A percentile compares a stretch with the other conserved stretches of the same genome.
These are phyloP conservation scores for Afroboletus lepidellus DNA, from an alignment of 1,284 basidiomycete species.

Conservation along the genomic window DNA sequence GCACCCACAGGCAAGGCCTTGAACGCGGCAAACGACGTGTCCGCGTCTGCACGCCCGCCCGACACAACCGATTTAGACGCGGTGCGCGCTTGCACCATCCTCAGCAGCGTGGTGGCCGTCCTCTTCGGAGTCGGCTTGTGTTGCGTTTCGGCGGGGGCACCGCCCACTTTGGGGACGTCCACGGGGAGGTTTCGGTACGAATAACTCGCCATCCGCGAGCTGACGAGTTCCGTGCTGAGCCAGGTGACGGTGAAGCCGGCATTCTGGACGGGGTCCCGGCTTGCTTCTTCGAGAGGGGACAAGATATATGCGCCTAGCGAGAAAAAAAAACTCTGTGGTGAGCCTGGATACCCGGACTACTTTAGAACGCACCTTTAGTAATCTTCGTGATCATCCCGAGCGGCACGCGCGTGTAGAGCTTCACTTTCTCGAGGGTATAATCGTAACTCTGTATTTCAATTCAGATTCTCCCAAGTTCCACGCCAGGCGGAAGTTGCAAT, in stretches of 20 bases:
- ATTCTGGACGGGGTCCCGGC: conserved; percentile 83
- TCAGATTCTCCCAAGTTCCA: conserved; percentile 6
- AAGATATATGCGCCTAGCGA: conserved; percentile 83
- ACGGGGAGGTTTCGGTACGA: conserved; percentile 71
- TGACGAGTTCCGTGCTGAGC: conserved; percentile 61
- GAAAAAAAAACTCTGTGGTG: conserved; percentile 3
- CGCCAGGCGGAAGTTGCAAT: background rate
- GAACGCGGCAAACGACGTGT: conserved; percentile 64
- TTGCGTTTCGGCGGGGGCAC: conserved; percentile 14
- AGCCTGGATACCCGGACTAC: background rate
- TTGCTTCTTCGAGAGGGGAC: conserved; percentile 86
- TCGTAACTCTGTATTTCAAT: conserved; percentile 70
- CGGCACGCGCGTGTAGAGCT: conserved; percentile 86
- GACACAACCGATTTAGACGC: conserved; percentile 32
- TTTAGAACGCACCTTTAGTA: conserved; percentile 64
- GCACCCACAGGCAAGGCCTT: conserved; percentile 73
- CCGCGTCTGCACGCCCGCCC: conserved; percentile 28
- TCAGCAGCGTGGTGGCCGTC: conserved; percentile 16
- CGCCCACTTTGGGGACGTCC: conserved; percentile 19
- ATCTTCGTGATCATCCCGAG: conserved; percentile 82
- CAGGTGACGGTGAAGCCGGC: conserved; percentile 82
- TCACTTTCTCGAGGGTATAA: conserved; percentile 88
- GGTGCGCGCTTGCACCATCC: conserved; percentile 5
- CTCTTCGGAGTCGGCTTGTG: conserved; percentile 12
- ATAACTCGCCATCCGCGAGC: conserved; percentile 77